A percentile compares a stretch with the other conserved stretches of the same genome.
Conservation (phyloP, 2,329 filamentous ascomycete genomes). For the Nothophoma quercina region DNA sequence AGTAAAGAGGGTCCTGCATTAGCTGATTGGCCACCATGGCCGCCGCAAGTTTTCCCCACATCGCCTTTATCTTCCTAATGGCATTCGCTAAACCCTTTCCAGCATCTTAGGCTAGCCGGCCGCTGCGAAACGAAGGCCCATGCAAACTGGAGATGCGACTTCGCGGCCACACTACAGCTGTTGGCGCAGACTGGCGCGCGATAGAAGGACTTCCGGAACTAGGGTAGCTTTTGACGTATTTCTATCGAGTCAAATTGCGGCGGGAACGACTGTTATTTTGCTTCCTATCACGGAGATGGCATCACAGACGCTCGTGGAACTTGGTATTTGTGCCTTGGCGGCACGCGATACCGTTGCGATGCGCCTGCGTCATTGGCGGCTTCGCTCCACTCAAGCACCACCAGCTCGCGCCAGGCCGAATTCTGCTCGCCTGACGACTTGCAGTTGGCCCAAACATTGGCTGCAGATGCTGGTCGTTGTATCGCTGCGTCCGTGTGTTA, state of each 20-base stretch:
- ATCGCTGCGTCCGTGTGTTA: conserved; percentile 3
- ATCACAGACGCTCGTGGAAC: conserved; percentile 9
- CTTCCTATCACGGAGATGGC: conserved; percentile 26
- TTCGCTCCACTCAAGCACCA: conserved; percentile 14
- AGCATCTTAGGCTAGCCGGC: conserved; percentile 9
- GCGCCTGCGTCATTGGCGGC: conserved; percentile 24
- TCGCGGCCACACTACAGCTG: conserved; percentile 12
- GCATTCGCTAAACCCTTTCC: conserved; percentile 16
- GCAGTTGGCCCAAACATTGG: not conserved
- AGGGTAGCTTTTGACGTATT: conserved; percentile 33
- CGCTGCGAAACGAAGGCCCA: conserved; percentile 19
- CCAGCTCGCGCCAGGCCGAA: conserved; percentile 6
- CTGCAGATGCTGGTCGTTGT: not conserved
- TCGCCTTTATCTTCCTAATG: conserved; percentile 29
- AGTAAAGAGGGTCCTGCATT: conserved; percentile 28
- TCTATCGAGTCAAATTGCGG: conserved; percentile 40
- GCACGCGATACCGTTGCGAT: conserved; percentile 23
- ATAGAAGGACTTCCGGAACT: conserved; percentile 30
- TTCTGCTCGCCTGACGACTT: conserved; percentile 9
- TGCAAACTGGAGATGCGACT: conserved; percentile 21
- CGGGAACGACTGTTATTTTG: not conserved
- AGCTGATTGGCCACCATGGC: conserved; percentile 25
- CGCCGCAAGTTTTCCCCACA: conserved; percentile 31
- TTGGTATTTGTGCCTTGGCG: conserved; percentile 12
- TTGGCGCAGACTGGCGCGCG: conserved; percentile 19